Base-by-base conservation (phyloP, 768 basidiomycete species). In the Russula sp. region DNA sequence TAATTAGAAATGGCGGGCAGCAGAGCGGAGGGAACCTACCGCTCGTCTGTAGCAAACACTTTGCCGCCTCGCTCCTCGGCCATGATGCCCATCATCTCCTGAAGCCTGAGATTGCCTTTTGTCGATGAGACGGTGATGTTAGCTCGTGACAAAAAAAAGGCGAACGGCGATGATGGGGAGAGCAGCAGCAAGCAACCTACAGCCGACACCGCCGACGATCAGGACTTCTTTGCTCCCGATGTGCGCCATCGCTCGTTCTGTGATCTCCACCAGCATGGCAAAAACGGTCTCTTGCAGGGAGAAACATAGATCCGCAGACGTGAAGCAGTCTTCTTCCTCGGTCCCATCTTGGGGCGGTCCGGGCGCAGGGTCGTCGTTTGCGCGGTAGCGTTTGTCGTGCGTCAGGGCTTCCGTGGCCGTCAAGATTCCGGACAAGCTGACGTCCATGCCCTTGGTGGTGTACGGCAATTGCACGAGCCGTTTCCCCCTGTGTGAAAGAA, bases 81-180 rank as follows among this genome's bases (percentile, higher is more conserved):
- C 97, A 99, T 99, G 63, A 94, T 86, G 18, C 87, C 88, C 97
- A 99, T 99, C 97, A 99, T 99, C 69, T 97, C 84, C 76, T 99
- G 97, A 44, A 99, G 76, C 63, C 96, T 79, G 70, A 89, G 82
- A 71, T 99, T 99, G 69, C 91, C 94, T 10, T 45, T 45, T 42
- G 49, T 9, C 22, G 10, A 20, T 22, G 13, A 16, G 47, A 14
- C 18, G 31, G 32, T 52, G 20, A 2, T 1, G 22, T 57, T 35
- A 42, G 55, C 45, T 55, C 3, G 37, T 22, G 45, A 7, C 27
- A 27, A 27, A 27, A 27, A 27, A 27, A 27, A 2, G 27, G 27
- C 27, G 27, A 27, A 27, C 27, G 27, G 27, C 27, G 27, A 3
- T 27, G 27, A 3, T 27, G 27, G 27, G 22, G 27, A 27, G 27